phyloP scores from a whole-genome alignment of 305 asterid species.

The Fraxinus sp. region DNA sequence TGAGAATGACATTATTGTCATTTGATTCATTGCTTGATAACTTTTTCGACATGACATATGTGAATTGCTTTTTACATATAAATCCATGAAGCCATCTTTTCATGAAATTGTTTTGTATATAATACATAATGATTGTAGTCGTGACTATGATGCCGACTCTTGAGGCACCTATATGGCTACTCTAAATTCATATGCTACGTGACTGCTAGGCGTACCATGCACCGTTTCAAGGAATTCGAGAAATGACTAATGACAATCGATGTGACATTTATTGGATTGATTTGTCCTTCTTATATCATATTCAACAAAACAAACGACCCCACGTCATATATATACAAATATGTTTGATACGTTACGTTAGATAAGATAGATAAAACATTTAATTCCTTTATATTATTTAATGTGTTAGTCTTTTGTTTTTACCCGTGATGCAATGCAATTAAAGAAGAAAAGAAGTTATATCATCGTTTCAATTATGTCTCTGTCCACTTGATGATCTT shows the following conservation, averaged over 20 bases:
- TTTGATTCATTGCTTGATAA: background rate
- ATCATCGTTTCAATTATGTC: background rate
- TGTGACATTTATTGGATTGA: background rate
- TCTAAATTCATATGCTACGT: background rate
- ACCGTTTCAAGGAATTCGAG: background rate
- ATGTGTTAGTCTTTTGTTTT: background rate
- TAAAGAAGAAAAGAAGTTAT: background rate
- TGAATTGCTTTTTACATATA: background rate
- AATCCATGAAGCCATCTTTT: background rate
- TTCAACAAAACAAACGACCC: background rate
- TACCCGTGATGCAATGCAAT: background rate
- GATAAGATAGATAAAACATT: background rate
- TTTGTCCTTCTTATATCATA: background rate
- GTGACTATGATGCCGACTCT: conserved; percentile 1
- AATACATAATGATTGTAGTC: background rate
- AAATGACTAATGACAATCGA: background rate
- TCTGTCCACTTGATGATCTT: background rate
- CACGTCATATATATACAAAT: background rate
- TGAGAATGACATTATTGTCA: background rate
- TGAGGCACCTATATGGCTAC: background rate
- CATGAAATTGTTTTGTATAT: background rate
- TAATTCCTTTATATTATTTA: no score
- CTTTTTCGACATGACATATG: background rate
- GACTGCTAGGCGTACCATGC: background rate
- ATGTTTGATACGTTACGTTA: no score